Evolutionary conservation across 2,329 filamentous ascomycete species (phyloP).

Genomic region (Monosporascus ibericus): DNA sequence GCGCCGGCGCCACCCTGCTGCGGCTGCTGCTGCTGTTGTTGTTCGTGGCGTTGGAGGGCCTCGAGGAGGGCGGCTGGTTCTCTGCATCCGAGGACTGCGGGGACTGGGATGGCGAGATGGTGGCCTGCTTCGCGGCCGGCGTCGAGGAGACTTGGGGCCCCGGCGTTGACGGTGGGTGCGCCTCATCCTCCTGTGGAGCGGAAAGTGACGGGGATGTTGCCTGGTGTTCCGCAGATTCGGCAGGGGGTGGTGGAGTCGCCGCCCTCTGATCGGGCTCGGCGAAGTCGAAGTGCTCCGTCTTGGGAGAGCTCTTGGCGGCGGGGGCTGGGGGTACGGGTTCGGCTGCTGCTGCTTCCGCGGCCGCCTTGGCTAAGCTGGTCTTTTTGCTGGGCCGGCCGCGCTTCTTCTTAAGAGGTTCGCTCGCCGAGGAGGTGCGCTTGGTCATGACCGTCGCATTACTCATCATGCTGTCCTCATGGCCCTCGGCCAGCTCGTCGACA

Average conservation of each 20-base stretch:
- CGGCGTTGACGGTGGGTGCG: conserved; percentile 36
- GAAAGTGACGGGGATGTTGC: conserved; percentile 24
- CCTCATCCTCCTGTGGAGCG: conserved; percentile 8
- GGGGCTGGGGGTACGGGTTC: conserved; percentile 6
- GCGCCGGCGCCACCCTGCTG: conserved; percentile 16
- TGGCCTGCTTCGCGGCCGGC: conserved; percentile 46
- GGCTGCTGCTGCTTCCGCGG: conserved; percentile 14
- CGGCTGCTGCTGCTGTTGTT: conserved; percentile 33
- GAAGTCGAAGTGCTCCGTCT: conserved; percentile 11
- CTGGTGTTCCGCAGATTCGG: conserved; percentile 12
- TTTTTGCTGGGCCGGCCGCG: conserved; percentile 29
- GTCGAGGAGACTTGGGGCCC: conserved; percentile 35
- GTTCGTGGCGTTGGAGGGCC: conserved; percentile 41
- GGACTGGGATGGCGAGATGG: conserved; percentile 57
- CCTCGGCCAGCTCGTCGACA: conserved; percentile 25
- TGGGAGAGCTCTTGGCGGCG: conserved; percentile 1
- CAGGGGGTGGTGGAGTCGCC: conserved; percentile 6
- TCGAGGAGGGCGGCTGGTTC: conserved; percentile 68
- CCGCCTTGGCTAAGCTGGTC: conserved; percentile 23
- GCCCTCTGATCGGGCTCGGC: conserved; percentile 19
- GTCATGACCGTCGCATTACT: conserved; percentile 38
- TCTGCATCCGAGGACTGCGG: conserved; percentile 76
- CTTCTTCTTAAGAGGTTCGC: conserved; percentile 22
- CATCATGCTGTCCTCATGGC: conserved; percentile 32
- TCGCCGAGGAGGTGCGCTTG: conserved; percentile 21